A percentile compares a stretch with the other conserved stretches of the same genome.
Evolutionary conservation across 2,329 filamentous ascomycete genomes (phyloP).

Genomic region (Beauveria scarabaeidicola): DNA sequence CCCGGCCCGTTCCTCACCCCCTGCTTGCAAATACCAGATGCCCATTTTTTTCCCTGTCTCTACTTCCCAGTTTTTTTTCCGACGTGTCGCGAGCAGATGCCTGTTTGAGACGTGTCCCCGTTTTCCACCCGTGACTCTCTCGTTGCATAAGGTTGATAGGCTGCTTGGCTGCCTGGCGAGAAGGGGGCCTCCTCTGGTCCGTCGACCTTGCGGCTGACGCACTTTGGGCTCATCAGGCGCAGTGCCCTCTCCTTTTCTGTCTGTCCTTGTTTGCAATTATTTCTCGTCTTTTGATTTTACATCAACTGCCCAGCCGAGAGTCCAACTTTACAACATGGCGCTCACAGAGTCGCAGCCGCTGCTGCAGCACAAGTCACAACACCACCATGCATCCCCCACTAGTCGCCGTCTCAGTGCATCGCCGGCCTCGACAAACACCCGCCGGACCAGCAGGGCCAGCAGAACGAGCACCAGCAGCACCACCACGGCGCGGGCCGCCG

Average conservation of each 20-base stretch:
- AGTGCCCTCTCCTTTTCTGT: not conserved
- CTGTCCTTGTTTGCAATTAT: not conserved
- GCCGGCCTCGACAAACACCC: not conserved
- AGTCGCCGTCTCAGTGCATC: not conserved
- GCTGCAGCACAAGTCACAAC: constrained; percentile 4
- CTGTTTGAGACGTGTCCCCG: not conserved
- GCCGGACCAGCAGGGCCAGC: not conserved
- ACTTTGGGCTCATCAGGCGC: not conserved
- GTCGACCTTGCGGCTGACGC: constrained; percentile 7
- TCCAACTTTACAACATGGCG: not conserved
- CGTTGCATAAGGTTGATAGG: not conserved
- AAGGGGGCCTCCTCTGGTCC: not conserved
- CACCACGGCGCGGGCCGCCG: constrained; percentile 20
- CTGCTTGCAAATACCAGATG: not conserved
- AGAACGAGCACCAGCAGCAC: not conserved
- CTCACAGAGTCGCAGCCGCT: not conserved
- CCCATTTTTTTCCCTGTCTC: not conserved
- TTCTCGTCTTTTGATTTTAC: not conserved
- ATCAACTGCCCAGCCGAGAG: not conserved
- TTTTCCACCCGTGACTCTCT: not conserved
- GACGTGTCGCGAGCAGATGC: constrained; percentile 2
- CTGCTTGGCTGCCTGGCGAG: not conserved
- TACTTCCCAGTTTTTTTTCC: not conserved
- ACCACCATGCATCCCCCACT: not conserved
- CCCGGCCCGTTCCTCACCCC: not conserved